These are phyloP conservation scores for Russula ochroleuca DNA, from an alignment of 768 basidiomycete genomes.

Conservation along the genomic window DNA sequence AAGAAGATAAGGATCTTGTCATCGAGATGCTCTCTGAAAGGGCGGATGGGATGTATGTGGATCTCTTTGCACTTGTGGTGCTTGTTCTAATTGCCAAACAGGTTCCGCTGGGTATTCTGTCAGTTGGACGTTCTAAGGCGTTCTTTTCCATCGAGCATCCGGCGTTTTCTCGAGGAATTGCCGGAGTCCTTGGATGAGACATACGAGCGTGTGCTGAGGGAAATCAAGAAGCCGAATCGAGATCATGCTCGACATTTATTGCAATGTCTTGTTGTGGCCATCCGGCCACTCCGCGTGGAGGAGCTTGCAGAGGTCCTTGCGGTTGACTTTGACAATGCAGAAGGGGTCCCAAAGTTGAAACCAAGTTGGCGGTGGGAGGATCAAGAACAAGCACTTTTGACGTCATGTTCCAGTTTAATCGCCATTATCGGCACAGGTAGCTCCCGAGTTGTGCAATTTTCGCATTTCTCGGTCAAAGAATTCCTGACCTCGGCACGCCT, in stretches of 20 bases:
- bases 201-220: not conserved
- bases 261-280: not conserved
- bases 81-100: not conserved
- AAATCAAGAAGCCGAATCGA: not conserved
- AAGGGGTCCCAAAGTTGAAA: not conserved
- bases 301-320: not conserved
- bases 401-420: too few species aligned
- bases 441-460: too few species aligned
- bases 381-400: too few species aligned
- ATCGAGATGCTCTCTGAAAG: not conserved
- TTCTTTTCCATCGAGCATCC: not conserved
- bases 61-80: not conserved
- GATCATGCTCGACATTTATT: not conserved
- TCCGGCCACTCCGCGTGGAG: not conserved
- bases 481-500: too few species aligned
- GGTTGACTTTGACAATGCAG: not conserved
- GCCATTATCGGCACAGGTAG: too few species aligned
- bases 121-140: not conserved
- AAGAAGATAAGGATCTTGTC: not conserved
- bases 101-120: not conserved
- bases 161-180: not conserved
- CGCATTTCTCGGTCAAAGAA: too few species aligned
- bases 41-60: not conserved
- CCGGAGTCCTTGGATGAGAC: not conserved
- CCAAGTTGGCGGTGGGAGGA: not conserved